Percentiles rank a stretch among this genome's conserved stretches.
These are phyloP conservation scores for Saccharomyces eubayanus DNA, from an alignment of 805 yeast genomes.

Conservation along the genomic window DNA sequence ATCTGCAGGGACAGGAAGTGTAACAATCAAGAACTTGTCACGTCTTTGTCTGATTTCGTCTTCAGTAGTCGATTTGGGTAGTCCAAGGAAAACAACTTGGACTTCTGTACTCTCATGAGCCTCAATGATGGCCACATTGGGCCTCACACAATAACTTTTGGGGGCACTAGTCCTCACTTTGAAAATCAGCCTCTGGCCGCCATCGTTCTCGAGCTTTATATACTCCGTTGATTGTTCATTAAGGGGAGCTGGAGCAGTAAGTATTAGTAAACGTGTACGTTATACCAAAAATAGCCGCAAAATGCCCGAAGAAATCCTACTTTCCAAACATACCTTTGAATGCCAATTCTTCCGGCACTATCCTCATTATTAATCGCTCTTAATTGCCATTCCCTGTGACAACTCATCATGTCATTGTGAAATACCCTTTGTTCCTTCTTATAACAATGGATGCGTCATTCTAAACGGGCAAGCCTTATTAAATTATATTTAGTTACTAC, in stretches of 20 bases:
- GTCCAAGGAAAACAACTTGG: constrained; percentile 78
- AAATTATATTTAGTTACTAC: neutral
- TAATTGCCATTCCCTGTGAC: neutral
- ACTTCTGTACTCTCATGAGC: constrained; percentile 71
- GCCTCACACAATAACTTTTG: constrained; percentile 89
- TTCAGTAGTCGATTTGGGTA: constrained; percentile 61
- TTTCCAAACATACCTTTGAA: neutral
- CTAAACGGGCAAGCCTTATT: neutral
- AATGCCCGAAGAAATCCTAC: neutral
- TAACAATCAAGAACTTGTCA: constrained; percentile 86
- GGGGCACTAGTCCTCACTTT: constrained; percentile 99
- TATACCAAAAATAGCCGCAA: neutral
- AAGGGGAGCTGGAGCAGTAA: constrained; percentile 53
- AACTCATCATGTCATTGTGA: neutral
- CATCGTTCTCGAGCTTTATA: constrained; percentile 45
- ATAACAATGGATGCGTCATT: neutral
- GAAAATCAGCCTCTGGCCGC: constrained; percentile 62
- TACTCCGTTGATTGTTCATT: constrained; percentile 59
- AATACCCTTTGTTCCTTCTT: neutral
- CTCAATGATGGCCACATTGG: constrained; percentile 76
- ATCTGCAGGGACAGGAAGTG: constrained; percentile 59
- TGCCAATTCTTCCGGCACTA: neutral
- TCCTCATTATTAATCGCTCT: neutral
- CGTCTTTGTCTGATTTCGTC: constrained; percentile 58
- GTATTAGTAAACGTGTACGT: neutral